Conservation (phyloP, 1,139 yeast genomes). For the Sugiyamaella pinicola region DNA sequence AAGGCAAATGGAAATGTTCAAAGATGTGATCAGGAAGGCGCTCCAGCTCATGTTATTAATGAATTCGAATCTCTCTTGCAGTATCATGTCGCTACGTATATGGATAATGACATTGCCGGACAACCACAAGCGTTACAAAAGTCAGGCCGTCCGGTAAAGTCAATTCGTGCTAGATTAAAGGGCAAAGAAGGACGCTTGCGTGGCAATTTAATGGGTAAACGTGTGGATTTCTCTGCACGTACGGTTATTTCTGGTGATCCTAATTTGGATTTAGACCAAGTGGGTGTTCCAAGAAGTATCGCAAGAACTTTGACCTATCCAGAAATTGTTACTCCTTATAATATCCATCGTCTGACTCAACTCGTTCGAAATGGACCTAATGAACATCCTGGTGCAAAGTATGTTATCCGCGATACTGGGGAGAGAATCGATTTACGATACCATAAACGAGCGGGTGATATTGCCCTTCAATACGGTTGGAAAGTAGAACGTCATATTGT, state of each 20-base stretch:
- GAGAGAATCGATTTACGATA: slow-evolving; percentile 97
- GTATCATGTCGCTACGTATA: slow-evolving; percentile 98
- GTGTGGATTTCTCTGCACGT: slow-evolving; percentile 98
- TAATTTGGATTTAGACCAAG: slow-evolving; percentile 94
- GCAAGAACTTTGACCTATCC: slow-evolving; percentile 96
- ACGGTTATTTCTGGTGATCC: slow-evolving; percentile 99
- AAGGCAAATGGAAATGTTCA: slow-evolving; percentile 97
- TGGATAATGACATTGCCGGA: slow-evolving; percentile 99
- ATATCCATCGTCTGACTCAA: slow-evolving; percentile 89
- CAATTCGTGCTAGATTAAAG: slow-evolving; percentile 97
- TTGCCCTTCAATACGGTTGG: slow-evolving; percentile 98
- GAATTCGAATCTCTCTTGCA: slow-evolving; percentile 95
- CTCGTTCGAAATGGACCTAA: slow-evolving; percentile 96
- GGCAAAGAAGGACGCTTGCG: slow-evolving; percentile 99
- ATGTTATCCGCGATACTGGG: slow-evolving; percentile 96
- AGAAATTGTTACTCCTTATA: slow-evolving; percentile 96
- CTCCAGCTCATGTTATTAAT: slow-evolving; percentile 96
- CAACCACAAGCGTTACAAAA: slow-evolving; percentile 99
- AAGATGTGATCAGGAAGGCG: slow-evolving; percentile 95
- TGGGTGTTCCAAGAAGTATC: slow-evolving; percentile 96
- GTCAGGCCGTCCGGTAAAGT: slow-evolving; percentile 97
- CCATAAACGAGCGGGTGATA: slow-evolving; percentile 97
- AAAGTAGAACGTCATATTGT: slow-evolving; percentile 97
- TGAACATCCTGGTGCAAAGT: slow-evolving; percentile 99
- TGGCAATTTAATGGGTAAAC: slow-evolving; percentile 99